Evolutionary conservation across 805 yeast genomes (phyloP).

Genomic region (Metschnikowia continentalis): DNA sequence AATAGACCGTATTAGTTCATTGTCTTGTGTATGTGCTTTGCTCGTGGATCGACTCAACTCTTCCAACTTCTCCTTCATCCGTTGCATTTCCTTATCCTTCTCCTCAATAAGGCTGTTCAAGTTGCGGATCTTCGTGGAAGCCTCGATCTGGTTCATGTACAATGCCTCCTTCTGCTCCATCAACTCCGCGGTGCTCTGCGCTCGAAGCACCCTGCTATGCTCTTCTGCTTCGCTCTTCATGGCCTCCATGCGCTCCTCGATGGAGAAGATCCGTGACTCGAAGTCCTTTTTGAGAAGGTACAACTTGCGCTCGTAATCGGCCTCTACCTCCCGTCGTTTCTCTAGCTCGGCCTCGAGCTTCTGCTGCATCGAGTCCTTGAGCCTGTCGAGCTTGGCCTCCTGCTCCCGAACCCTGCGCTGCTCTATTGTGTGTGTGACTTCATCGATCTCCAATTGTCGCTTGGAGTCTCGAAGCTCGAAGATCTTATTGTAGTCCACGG

Average conservation of each 20-base stretch:
- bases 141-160: not conserved
- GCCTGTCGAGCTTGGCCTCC: not conserved
- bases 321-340: not conserved
- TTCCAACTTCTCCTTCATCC: not conserved
- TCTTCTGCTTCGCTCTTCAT: slow-evolving; percentile 2
- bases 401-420: not conserved
- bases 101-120: not conserved
- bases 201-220: not conserved
- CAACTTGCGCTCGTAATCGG: slow-evolving; percentile 10
- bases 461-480: slow-evolving; percentile 1
- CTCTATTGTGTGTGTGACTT: slow-evolving; percentile 1
- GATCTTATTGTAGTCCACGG: slow-evolving; percentile 1
- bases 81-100: slow-evolving; percentile 1
- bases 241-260: slow-evolving; percentile 4
- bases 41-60: not conserved
- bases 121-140: not conserved
- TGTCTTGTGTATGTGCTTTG: not conserved
- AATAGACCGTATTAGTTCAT: not conserved
- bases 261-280: slow-evolving; percentile 7
- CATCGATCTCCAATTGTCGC: not conserved
- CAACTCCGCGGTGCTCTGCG: not conserved
- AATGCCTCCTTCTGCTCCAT: slow-evolving; percentile 1
- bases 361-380: not conserved
- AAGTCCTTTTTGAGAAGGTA: slow-evolving; percentile 5
- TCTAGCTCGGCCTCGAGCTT: slow-evolving; percentile 4